Evolutionary conservation across 73 alveolate genomes (phyloP).

Genomic region (Paraurostyla sp.): DNA sequence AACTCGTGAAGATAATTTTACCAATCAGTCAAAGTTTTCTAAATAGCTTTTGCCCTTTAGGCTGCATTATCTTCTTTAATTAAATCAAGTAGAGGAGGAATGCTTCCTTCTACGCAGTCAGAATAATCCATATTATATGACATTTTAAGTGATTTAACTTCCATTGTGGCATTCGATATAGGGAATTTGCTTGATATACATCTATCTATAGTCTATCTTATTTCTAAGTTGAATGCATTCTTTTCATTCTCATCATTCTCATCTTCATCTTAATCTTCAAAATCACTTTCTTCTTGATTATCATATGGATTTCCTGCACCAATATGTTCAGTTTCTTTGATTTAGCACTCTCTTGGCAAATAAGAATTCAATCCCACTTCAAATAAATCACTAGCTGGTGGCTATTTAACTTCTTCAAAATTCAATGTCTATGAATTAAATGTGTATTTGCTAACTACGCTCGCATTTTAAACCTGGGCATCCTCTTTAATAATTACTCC

Average conservation of each 20-base stretch:
- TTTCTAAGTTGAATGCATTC: slow-evolving; percentile 17
- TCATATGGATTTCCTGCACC: slow-evolving; percentile 9
- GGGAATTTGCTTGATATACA: background rate
- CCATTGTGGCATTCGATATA: slow-evolving; percentile 19
- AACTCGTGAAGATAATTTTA: slow-evolving; percentile 25
- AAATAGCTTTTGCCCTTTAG: background rate
- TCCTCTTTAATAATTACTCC: slow-evolving; percentile 32
- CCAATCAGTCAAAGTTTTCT: slow-evolving; percentile 26
- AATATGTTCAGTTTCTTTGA: slow-evolving; percentile 22
- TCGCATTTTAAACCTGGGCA: background rate
- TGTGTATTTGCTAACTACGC: slow-evolving; percentile 34
- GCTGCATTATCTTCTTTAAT: background rate
- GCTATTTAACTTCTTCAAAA: slow-evolving; percentile 33
- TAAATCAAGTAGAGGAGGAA: slow-evolving; percentile 49
- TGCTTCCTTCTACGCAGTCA: slow-evolving; percentile 46
- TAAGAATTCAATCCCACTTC: slow-evolving; percentile 42
- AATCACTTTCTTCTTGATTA: slow-evolving; percentile 20
- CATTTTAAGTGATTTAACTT: slow-evolving; percentile 48
- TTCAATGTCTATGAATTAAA: slow-evolving; percentile 3
- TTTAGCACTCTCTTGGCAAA: slow-evolving; percentile 47
- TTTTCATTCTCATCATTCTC: background rate
- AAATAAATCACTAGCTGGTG: background rate
- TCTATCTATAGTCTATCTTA: slow-evolving; percentile 29
- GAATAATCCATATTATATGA: slow-evolving; percentile 43
- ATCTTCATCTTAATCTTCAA: slow-evolving; percentile 58